A percentile compares a stretch with the other conserved stretches of the same genome.
Conservation (phyloP, 1,284 basidiomycete genomes). For the Austroboletus niveus region DNA sequence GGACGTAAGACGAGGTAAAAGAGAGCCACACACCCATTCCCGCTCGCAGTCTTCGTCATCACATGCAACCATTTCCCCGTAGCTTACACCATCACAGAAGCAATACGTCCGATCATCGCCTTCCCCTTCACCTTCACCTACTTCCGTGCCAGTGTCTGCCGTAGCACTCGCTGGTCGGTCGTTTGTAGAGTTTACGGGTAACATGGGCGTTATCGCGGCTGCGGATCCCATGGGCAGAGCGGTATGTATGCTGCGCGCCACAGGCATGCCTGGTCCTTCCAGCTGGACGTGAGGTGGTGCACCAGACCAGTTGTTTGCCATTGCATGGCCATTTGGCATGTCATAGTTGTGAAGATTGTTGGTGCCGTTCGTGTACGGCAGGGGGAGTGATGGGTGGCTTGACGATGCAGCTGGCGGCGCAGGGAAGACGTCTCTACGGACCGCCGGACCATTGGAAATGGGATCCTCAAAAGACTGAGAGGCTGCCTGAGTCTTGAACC, state of each 20-base stretch:
- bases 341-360: slow-evolving; percentile 37
- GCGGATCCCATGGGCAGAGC: slow-evolving; percentile 31
- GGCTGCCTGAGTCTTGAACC: slow-evolving; percentile 30
- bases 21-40: slow-evolving; percentile 80
- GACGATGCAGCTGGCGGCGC: slow-evolving; percentile 39
- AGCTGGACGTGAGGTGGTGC: slow-evolving; percentile 49
- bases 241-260: slow-evolving; percentile 45
- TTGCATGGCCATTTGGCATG: slow-evolving; percentile 25
- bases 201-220: slow-evolving; percentile 20
- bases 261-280: slow-evolving; percentile 76
- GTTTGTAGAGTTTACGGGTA: slow-evolving; percentile 22
- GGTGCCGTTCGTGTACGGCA: slow-evolving; percentile 35
- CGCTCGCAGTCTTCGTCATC: slow-evolving; percentile 85
- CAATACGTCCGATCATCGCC: slow-evolving; percentile 82
- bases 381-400: slow-evolving; percentile 42
- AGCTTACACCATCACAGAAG: slow-evolving; percentile 83
- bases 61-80: slow-evolving; percentile 97
- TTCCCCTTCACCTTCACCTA: slow-evolving; percentile 46
- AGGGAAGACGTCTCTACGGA: slow-evolving; percentile 36
- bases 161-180: slow-evolving; percentile 30
- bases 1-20: slow-evolving; percentile 5
- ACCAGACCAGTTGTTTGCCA: slow-evolving; percentile 25
- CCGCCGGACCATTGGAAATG: slow-evolving; percentile 19
- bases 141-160: slow-evolving; percentile 37
- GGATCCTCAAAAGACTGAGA: slow-evolving; percentile 31